Conservation (phyloP, 83 land plant genomes). For the Larix sibirica region DNA sequence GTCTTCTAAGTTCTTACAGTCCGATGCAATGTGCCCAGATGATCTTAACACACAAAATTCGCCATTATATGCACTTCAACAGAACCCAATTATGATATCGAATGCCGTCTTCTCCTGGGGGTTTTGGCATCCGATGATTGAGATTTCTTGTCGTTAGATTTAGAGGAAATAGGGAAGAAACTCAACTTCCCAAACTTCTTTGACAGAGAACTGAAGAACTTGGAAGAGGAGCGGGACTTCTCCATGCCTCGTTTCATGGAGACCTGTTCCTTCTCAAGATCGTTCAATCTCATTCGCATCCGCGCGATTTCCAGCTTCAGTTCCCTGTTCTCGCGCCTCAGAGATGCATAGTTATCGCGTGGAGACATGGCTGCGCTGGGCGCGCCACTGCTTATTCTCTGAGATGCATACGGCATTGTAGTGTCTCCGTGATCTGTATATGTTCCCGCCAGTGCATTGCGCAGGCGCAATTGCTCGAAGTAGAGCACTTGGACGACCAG, state of each 20-base stretch:
- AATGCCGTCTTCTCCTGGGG: constrained; percentile 9
- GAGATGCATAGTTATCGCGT: constrained; percentile 74
- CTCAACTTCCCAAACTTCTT: constrained; percentile 47
- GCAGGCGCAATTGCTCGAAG: constrained; percentile 64
- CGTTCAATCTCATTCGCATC: constrained; percentile 70
- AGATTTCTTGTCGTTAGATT: background rate
- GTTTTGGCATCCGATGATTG: background rate
- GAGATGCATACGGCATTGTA: constrained; percentile 42
- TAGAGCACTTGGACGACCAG: constrained; percentile 69
- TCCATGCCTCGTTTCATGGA: constrained; percentile 69
- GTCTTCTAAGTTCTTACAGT: no score
- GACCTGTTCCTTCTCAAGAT: constrained; percentile 85
- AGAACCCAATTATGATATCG: constrained; percentile 1
- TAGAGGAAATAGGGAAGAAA: constrained; percentile 27
- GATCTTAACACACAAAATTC: no score
- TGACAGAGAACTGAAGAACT: constrained; percentile 49
- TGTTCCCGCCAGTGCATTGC: constrained; percentile 45
- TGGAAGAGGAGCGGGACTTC: constrained; percentile 56
- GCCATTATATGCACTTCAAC: no score
- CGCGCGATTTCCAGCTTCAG: constrained; percentile 79
- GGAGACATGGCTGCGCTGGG: constrained; percentile 78
- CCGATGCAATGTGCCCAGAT: no score
- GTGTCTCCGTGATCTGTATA: constrained; percentile 29
- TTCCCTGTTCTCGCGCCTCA: constrained; percentile 85
- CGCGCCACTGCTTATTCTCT: constrained; percentile 63